Conservation (phyloP, 768 basidiomycete species). For the Pleurotus ostreatus region DNA sequence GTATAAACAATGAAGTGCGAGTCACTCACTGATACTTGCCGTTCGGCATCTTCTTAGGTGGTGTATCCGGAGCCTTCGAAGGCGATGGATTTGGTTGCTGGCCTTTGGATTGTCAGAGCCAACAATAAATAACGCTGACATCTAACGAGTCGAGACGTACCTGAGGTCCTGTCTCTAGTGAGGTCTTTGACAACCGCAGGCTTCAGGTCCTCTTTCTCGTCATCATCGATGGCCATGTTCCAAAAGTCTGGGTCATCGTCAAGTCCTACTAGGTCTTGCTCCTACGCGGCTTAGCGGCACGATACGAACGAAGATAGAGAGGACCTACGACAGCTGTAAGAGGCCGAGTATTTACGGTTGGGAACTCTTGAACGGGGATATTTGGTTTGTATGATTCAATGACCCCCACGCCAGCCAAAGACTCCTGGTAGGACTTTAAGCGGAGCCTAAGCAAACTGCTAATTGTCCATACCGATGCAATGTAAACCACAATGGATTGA, state of each 20-base stretch:
- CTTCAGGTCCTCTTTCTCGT: slow-evolving; percentile 13
- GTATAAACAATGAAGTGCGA: neutral
- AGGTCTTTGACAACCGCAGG: slow-evolving; percentile 29
- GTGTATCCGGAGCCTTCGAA: neutral
- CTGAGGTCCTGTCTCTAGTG: slow-evolving; percentile 18
- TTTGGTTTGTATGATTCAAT: slow-evolving; percentile 53
- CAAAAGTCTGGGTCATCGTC: slow-evolving; percentile 72
- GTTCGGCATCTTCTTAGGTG: slow-evolving; percentile 44
- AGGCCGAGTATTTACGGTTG: slow-evolving; percentile 71
- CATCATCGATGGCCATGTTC: slow-evolving; percentile 44
- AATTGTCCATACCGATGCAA: slow-evolving; percentile 50
- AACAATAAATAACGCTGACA: no score
- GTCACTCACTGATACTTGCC: slow-evolving; percentile 59
- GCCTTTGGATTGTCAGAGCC: neutral
- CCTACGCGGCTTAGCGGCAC: slow-evolving; percentile 34
- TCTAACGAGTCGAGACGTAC: neutral
- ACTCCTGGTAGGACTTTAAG: slow-evolving; percentile 47
- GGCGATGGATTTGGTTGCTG: slow-evolving; percentile 3
- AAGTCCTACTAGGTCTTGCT: slow-evolving; percentile 60
- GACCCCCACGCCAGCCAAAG: slow-evolving; percentile 61
- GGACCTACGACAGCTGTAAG: slow-evolving; percentile 47
- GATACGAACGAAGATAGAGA: neutral
- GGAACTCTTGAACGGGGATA: slow-evolving; percentile 52
- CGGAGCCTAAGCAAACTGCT: slow-evolving; percentile 8
- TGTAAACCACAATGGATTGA: slow-evolving; percentile 56